Evolutionary conservation across 2,329 filamentous ascomycete species (phyloP).

Genomic region (Beauveria brongniartii): DNA sequence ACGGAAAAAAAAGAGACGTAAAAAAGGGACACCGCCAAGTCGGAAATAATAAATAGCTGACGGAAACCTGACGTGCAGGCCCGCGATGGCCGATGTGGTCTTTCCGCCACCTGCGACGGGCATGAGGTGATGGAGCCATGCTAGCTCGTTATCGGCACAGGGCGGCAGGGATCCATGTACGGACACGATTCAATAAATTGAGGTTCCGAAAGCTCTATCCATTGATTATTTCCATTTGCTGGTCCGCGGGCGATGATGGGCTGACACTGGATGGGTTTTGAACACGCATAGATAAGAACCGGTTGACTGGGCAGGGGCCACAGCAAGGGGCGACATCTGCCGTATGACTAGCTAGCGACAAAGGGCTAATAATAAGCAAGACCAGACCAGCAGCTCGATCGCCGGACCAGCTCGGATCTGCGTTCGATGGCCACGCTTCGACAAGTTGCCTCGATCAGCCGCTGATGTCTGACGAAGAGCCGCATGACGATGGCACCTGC

Average conservation of each 20-base stretch:
- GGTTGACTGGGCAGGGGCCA: neutral
- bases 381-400: neutral
- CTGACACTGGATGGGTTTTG: neutral
- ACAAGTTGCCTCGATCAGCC: too few species aligned
- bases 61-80: neutral
- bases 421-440: too few species aligned
- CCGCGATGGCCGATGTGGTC: neutral
- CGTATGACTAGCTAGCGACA: neutral
- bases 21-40: neutral
- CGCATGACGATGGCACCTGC: too few species aligned
- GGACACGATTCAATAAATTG: neutral
- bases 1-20: neutral
- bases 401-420: neutral
- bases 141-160: neutral
- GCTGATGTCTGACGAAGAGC: neutral
- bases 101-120: neutral
- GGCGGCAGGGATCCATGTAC: neutral
- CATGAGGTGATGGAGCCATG: neutral
- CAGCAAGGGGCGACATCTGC: neutral
- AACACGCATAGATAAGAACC: too few species aligned
- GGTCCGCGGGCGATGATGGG: neutral
- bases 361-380: too few species aligned
- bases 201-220: too few species aligned
- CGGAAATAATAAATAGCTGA: constrained; percentile 1
- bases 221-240: neutral